Evolutionary conservation across 116 monocot genomes (phyloP), one percentile per base, ranked within the genome.

Genomic region (Iris pallida): DNA sequence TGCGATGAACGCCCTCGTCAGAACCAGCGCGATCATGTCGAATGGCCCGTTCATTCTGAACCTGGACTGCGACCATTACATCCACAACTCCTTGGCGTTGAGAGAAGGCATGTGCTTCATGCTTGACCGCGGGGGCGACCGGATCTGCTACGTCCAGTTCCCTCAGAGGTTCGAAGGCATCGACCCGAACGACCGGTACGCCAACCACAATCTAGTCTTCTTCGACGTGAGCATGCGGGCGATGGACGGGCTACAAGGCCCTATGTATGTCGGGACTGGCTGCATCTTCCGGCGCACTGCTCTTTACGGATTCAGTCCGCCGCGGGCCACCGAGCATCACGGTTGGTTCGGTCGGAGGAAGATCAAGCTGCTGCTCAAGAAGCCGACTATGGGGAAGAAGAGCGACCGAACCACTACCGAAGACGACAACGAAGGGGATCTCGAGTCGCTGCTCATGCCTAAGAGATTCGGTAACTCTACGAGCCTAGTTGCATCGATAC

Each of bases 41-140:
- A 98, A 92, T 10, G 98, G 93, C 5, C 93, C 98, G 0, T 98
- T 98, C 80, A 88, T 98, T 16, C 83, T 98, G 1, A 98, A 98
- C 59, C 67, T 98, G 0, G 98, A 98, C 70, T 98, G 98, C 40
- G 98, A 98, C 65, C 98, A 98, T 75, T 98, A 98, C 74, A 43
- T 98, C 53, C 63, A 87, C 90, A 88, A 90, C 78, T 90, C 98
- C 45, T 6, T 69, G 48, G 93, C 93, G 13, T 55, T 98, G 40
- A 59, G 98, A 16, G 98, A 98, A 56, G 90, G 83, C 0, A 98
- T 98, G 81, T 98, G 98, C 70, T 98, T 98, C 88, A 98, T 98
- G 98, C 86, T 98, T 5, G 98, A 98, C 69, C 59, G 88, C 2
- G 98, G 98, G 8, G 98, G 98, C 16, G 98, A 98, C 66, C 56